Conservation (phyloP, 805 yeast genomes). For the Sporopachydermia lactativora region DNA sequence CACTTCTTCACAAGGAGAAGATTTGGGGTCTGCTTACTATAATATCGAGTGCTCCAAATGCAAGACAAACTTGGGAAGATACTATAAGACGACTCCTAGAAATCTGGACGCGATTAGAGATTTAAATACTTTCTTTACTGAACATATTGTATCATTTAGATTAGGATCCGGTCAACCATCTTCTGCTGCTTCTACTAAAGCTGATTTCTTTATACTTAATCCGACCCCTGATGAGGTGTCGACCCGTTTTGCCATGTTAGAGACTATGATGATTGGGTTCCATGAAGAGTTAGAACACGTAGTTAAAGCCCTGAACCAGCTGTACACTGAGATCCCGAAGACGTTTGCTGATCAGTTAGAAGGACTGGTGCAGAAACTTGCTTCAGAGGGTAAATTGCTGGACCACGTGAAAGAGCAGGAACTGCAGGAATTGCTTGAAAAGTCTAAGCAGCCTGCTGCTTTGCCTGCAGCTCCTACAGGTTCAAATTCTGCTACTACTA, state of each 20-base stretch:
- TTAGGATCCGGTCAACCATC: constrained; percentile 8
- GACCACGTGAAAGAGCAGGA: background rate
- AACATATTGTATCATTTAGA: constrained; percentile 10
- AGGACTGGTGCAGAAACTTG: background rate
- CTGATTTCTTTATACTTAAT: constrained; percentile 4
- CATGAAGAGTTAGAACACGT: constrained; percentile 5
- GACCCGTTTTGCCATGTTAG: constrained; percentile 8
- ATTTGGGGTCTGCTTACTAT: constrained; percentile 12
- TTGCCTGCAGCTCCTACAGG: no score
- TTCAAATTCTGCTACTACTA: no score
- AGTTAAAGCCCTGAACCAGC: constrained; percentile 7
- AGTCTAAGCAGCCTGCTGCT: no score
- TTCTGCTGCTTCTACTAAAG: background rate
- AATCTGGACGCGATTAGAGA: constrained; percentile 14
- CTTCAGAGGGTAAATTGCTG: background rate
- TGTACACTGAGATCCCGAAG: background rate
- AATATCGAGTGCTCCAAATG: constrained; percentile 12
- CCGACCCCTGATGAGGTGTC: constrained; percentile 9
- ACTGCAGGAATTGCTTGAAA: background rate
- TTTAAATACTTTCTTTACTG: constrained; percentile 12
- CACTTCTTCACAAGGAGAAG: constrained; percentile 10
- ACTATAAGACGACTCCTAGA: constrained; percentile 15
- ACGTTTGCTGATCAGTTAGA: background rate
- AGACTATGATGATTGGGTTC: constrained; percentile 7
- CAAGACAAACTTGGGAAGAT: constrained; percentile 10